Percentiles rank a stretch among this genome's conserved stretches.
These are phyloP conservation scores for Gnomoniopsis smithogilvyi DNA, from an alignment of 2,329 filamentous ascomycete genomes.

Conservation along the genomic window DNA sequence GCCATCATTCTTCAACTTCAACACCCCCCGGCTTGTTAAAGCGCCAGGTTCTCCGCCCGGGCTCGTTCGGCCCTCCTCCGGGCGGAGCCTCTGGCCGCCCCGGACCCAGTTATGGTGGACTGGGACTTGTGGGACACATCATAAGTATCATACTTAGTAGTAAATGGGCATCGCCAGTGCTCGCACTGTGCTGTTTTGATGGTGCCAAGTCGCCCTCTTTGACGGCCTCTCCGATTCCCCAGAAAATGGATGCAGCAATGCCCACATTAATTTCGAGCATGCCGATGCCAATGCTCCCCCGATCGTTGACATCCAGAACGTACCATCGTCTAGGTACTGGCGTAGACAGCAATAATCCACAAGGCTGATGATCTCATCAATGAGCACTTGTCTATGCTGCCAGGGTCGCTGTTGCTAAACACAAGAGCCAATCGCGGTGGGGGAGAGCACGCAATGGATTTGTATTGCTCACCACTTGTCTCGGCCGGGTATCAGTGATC, in stretches of 20 bases:
- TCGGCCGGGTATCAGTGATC: too few relatives aligned
- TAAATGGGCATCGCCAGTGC: neutral
- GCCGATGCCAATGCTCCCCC: neutral
- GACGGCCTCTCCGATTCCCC: conserved; percentile 19
- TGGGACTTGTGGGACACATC: neutral
- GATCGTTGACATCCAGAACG: too few relatives aligned
- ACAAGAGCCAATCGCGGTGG: too few relatives aligned
- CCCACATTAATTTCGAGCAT: conserved; percentile 16
- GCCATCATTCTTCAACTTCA: neutral
- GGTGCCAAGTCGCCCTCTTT: conserved; percentile 11
- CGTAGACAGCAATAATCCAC: conserved; percentile 4
- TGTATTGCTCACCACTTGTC: too few relatives aligned
- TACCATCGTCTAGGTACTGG: neutral
- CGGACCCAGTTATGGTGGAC: neutral
- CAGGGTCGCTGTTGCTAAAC: neutral
- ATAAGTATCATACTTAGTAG: too few relatives aligned
- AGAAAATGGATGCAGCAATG: conserved; percentile 14
- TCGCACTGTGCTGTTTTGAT: conserved; percentile 13
- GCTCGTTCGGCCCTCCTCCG: conserved; percentile 13
- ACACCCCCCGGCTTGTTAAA: neutral
- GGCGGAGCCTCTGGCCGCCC: conserved; percentile 3
- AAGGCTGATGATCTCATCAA: neutral
- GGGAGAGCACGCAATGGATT: too few relatives aligned
- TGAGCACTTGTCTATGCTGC: neutral
- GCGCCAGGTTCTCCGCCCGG: conserved; percentile 8